Conservation (phyloP, 176 grass and related monocot species). For the Canna indica region DNA sequence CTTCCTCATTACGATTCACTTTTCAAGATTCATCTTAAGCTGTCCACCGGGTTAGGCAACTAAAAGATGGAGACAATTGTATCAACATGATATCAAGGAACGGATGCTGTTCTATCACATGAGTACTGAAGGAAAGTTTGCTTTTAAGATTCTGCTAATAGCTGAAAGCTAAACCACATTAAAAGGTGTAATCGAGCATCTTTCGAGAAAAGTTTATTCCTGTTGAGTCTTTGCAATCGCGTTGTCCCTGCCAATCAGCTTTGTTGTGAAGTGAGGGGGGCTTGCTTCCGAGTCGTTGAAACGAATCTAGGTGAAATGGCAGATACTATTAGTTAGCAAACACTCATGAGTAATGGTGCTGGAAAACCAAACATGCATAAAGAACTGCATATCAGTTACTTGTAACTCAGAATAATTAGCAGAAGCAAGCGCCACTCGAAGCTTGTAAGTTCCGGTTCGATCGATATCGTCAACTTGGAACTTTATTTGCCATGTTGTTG, state of each 20-base stretch:
- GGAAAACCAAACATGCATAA: background rate
- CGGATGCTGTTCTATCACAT: conserved; percentile 2
- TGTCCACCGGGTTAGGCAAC: background rate
- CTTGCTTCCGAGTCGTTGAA: conserved; percentile 39
- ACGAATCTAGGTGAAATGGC: conserved; percentile 39
- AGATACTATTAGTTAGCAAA: background rate
- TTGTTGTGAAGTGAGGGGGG: conserved; percentile 50
- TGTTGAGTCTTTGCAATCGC: conserved; percentile 32
- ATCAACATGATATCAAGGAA: background rate
- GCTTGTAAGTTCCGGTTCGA: conserved; percentile 49
- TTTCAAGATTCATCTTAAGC: background rate
- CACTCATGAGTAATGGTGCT: background rate
- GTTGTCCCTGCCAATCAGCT: conserved; percentile 71
- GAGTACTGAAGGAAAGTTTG: background rate
- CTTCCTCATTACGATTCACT: too few species aligned
- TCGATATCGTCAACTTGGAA: conserved; percentile 47
- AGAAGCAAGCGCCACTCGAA: conserved; percentile 76
- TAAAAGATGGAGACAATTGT: background rate
- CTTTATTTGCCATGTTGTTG: conserved; percentile 88
- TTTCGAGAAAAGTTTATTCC: conserved; percentile 5
- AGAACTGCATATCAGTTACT: conserved; percentile 25
- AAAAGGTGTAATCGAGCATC: background rate
- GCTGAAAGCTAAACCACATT: background rate
- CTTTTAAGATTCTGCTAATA: background rate
- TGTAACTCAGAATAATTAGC: conserved; percentile 52